Evolutionary conservation across 1,284 basidiomycete genomes (phyloP), one percentile per base, ranked within the genome.

Genomic region (Boletus semigastroideus): DNA sequence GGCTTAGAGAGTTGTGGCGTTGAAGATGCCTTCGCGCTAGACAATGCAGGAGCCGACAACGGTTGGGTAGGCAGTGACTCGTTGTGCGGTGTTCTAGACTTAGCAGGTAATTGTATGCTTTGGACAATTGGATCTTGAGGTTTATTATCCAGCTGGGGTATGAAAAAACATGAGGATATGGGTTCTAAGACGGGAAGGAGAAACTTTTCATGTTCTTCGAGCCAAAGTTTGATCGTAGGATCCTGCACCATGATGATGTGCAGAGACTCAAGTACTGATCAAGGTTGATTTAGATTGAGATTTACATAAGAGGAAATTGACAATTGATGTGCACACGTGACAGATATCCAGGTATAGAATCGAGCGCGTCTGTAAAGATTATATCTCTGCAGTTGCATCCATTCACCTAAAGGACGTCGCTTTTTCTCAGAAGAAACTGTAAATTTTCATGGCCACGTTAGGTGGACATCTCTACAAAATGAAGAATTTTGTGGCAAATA

Each of bases 81-180:
- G 19, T 44, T 10, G 33, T 40, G 45, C 13, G 16, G 34, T 17
- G 28, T 38, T 46, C 36, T 25, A 40, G 34, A 40, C 20, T 37
- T 53, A 33, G 14, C 6, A 8, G 57, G 56, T 38, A 34, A 46
- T 31, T 74, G 74, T 28, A 86, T 58, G 17, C 75, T 70, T 40
- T 84, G 80, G 64, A 90, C 72, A 54, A 90, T 88, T 1, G 87
- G 88, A 65, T 90, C 84, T 61, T 90, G 88, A 3, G 88, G 87
- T 57, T 78, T 81, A 53, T 90, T 79, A 17, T 75, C 68, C 37
- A 91, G 68, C 14, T 57, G 67, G 8, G 85, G 83, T 27, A 90
- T 71, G 55, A 77, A 81, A 64, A 89, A 89, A 16, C 56, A 66
- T 1, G 79, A 72, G 17, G 65, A 53, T 34, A 80, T 61, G 12